Evolutionary conservation across 164 flowering plant genomes (phyloP), one percentile per base, ranked within the genome.

Genomic region (Sedum album): DNA sequence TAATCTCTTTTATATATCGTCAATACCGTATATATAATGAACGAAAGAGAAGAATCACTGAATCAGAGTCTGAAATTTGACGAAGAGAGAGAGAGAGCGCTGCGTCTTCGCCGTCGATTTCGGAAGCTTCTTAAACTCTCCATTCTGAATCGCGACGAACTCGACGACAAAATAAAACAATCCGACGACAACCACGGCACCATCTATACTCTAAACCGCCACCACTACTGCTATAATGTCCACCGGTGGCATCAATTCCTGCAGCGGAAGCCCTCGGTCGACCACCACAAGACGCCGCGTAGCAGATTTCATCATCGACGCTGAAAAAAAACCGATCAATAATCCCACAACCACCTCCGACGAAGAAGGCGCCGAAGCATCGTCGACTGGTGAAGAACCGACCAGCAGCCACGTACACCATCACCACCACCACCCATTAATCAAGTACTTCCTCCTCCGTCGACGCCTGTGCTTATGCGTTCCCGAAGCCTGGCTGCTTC

Each of bases 211-310:
- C 18, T 44, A 13, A 14, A 11, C n/a, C n/a, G 17, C 17, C 48
- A 44, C 48, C 48, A 15, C 48, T 18, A 15, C 20, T 18, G 25
- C 36, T 2, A n/a, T 36, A 18, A 33, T 35, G 41, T 33, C 42
- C 42, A n/a, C 42, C 21, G 42, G 42, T 14, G 26, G 41, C 41
- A 3, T 42, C 2, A 63, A 33, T 36, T 30, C 66, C 38, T 63
- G 66, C 30, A 63, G 41, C 25, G 66, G 66, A 63, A 63, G 66
- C 15, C 66, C 66, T 21, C 35, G 42, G 11, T 31, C 66, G 21
- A 62, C 38, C 42, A 63, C 66, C 13, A 33, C 38, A 17, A 20
- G 66, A 38, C 66, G 66, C 15, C 66, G 66, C 4, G 66, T 33
- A 1, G 38, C 66, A 13, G 66, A 63, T 10, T 63, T 30, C 42